Evolutionary conservation across 2,329 filamentous ascomycete genomes (phyloP).

Genomic region (Venturia carpophila): DNA sequence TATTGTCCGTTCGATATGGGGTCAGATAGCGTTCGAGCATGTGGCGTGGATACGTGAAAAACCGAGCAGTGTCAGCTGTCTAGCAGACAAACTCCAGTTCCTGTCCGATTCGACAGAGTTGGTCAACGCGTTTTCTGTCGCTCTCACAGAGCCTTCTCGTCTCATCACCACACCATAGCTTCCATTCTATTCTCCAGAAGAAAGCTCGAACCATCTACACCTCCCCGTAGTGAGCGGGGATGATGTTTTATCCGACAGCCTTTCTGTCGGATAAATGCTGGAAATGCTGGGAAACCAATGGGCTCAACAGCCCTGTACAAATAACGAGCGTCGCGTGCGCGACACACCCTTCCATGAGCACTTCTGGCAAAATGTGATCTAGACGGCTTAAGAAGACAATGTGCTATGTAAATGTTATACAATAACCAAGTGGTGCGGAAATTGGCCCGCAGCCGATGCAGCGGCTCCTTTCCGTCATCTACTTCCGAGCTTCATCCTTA

Average conservation of each 20-base stretch:
- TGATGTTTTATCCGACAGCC: conserved; percentile 2
- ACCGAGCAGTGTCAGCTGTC: no score
- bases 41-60: no score
- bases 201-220: neutral
- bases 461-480: neutral
- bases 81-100: no score
- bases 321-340: neutral
- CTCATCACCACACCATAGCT: no score
- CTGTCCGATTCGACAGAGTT: no score
- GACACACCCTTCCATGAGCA: neutral
- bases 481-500: neutral
- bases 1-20: no score
- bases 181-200: neutral
- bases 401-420: neutral
- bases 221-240: neutral
- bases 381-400: neutral
- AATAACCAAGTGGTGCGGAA: neutral
- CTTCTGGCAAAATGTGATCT: neutral
- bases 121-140: no score
- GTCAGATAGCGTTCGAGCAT: no score
- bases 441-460: neutral
- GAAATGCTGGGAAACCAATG: neutral
- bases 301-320: neutral
- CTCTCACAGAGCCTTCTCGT: no score
- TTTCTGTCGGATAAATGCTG: neutral